phyloP scores from a whole-genome alignment of 208 protist species.

The Acanthamoeba royreba region DNA sequence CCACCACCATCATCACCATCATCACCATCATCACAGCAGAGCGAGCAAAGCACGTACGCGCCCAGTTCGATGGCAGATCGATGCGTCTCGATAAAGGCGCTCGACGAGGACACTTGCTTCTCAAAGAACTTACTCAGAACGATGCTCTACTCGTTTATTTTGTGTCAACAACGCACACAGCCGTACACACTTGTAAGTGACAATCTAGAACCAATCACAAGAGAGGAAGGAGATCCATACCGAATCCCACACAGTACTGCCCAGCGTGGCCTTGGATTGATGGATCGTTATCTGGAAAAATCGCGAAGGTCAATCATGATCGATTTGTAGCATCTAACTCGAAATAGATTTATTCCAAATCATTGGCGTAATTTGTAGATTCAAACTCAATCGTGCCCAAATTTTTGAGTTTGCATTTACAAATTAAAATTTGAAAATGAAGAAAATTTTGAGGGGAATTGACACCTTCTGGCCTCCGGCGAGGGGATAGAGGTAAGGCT shows the following conservation, averaged over 20 bases:
- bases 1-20: too few relatives aligned
- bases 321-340: neutral
- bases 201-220: neutral
- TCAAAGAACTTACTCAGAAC: slow-evolving; percentile 43
- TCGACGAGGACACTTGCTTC: neutral
- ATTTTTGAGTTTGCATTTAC: too few relatives aligned
- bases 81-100: neutral
- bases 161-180: neutral
- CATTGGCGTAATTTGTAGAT: too few relatives aligned
- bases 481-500: neutral
- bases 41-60: neutral
- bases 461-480: neutral
- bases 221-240: neutral
- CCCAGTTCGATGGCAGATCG: slow-evolving; percentile 8
- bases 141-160: neutral
- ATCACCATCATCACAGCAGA: too few relatives aligned
- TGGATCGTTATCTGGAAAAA: slow-evolving; percentile 20
- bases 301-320: neutral
- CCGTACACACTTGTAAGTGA: neutral
- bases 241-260: slow-evolving; percentile 33
- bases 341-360: too few relatives aligned
- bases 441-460: neutral
- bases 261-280: neutral
- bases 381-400: too few relatives aligned
- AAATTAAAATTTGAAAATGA: neutral